Conservation (phyloP, 139 green algal genomes). For the Zygnema cylindricum region DNA sequence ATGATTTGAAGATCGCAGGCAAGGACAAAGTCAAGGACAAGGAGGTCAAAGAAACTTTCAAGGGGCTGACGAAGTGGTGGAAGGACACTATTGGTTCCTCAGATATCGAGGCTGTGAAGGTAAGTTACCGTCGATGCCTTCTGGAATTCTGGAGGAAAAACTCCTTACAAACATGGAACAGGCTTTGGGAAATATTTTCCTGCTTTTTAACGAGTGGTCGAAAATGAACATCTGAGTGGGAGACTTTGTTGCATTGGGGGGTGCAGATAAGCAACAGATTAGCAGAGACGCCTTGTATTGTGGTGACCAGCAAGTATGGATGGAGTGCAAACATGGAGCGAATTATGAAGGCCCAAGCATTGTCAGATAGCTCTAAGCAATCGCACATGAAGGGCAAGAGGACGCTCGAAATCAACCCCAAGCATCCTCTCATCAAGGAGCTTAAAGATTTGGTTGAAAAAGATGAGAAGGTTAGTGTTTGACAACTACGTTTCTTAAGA, state of each 20-base stretch:
- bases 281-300: slow-evolving; percentile 84
- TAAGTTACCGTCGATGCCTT: no score
- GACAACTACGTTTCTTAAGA: no score
- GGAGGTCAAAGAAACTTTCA: slow-evolving; percentile 85
- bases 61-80: slow-evolving; percentile 92
- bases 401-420: slow-evolving; percentile 96
- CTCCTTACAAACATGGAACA: no score
- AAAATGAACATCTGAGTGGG: neutral
- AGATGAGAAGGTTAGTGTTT: slow-evolving; percentile 62
- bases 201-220: no score
- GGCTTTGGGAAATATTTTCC: no score
- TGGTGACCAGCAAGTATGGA: slow-evolving; percentile 93
- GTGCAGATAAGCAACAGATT: slow-evolving; percentile 79
- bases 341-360: slow-evolving; percentile 85
- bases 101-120: slow-evolving; percentile 75
- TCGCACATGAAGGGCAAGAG: slow-evolving; percentile 67
- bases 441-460: slow-evolving; percentile 77
- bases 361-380: slow-evolving; percentile 63
- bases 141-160: no score
- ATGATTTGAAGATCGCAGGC: slow-evolving; percentile 91
- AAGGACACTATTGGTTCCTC: slow-evolving; percentile 78
- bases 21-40: slow-evolving; percentile 82
- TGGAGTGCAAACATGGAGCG: slow-evolving; percentile 97
- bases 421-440: slow-evolving; percentile 87
- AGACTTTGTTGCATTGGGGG: slow-evolving; percentile 1